Base-by-base conservation (phyloP, 192 early-diverging fungal genomes). In the Backusella morwellensis region DNA sequence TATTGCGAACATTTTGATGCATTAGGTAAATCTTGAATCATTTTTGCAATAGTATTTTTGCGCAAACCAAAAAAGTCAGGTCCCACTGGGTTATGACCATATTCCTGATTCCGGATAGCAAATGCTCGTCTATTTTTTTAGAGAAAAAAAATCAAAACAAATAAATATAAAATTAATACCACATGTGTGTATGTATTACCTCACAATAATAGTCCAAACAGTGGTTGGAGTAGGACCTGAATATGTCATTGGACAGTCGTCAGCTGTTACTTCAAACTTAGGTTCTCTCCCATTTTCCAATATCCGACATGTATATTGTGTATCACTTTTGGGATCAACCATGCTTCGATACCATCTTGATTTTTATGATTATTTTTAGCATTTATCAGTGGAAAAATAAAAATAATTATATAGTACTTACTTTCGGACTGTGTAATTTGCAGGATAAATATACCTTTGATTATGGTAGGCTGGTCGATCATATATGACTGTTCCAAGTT, bases 11-110 rank as follows among this genome's bases (percentile, higher is more conserved):
- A 97, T 74, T 86, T 85, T 3, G 87, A 83, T 21, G 89, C 93
- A 50, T 91, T 89, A 0, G 94, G 97, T 36, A 98, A 82, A 75
- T 95, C 95, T 80, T 98, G 97, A 40, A 98, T 94, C 89, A 95
- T 91, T 79, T 92, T 94, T 26, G 89, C 87, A 66, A 98, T 93
- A 4, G 94, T 96, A 5, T 92, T 92, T 63, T 95, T 90, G 19
- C 94, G 89, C 66, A 98, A 91, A 1, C 97, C 97, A 87, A 95
- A 98, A 78, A 93, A 96, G 75, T 98, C 97, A 3, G 96, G 95
- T 7, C 97, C 96, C 0, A 91, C 93, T 3, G 93, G 92, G 41
- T 92, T 93, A 79, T 93, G 93, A 8, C 90, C 89, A 72, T 94
- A 90, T 50, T 96, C 92, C 35, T 91, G 91, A 66, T 93, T 88